phyloP scores from a whole-genome alignment of 108 stramenopile genomes.

The Aurantiochytrium sp. region DNA sequence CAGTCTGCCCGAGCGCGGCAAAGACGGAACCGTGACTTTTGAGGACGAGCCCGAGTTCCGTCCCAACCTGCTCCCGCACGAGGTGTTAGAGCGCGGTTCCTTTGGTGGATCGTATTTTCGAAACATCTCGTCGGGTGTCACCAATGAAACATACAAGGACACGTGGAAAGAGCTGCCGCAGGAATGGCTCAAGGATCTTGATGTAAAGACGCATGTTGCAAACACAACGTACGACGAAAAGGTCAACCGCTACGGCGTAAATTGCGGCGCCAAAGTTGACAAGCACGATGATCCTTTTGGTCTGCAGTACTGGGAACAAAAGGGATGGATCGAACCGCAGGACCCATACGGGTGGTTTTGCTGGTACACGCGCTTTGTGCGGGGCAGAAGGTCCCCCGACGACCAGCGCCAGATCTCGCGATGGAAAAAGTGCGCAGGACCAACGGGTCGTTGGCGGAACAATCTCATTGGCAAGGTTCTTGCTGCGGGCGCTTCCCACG shows the following conservation, averaged over 20 bases:
- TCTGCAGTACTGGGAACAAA: slow-evolving; percentile 58
- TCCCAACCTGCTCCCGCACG: slow-evolving; percentile 86
- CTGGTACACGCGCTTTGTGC: slow-evolving; percentile 95
- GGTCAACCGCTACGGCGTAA: slow-evolving; percentile 77
- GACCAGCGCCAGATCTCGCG: slow-evolving; percentile 79
- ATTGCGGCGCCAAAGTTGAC: slow-evolving; percentile 81
- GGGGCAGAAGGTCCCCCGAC: slow-evolving; percentile 71
- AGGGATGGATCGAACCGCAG: slow-evolving; percentile 70
- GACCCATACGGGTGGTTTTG: slow-evolving; percentile 98
- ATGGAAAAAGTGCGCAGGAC: slow-evolving; percentile 67
- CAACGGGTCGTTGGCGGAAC: slow-evolving; percentile 75
- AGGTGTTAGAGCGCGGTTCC: slow-evolving; percentile 73
- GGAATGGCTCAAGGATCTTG: slow-evolving; percentile 71
- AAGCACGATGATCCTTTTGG: slow-evolving; percentile 48
- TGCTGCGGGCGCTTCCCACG: slow-evolving; percentile 38
- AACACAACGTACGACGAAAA: slow-evolving; percentile 54
- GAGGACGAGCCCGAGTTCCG: slow-evolving; percentile 61
- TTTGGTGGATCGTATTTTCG: slow-evolving; percentile 96
- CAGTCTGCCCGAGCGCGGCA: not conserved
- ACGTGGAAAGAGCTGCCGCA: slow-evolving; percentile 48
- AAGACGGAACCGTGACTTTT: not conserved
- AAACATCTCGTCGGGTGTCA: slow-evolving; percentile 72
- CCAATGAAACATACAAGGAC: slow-evolving; percentile 58
- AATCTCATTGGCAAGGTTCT: slow-evolving; percentile 86
- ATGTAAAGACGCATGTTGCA: slow-evolving; percentile 49